phyloP scores from a whole-genome alignment of 2,329 filamentous ascomycete species.

The Neoarthrinium moseri region DNA sequence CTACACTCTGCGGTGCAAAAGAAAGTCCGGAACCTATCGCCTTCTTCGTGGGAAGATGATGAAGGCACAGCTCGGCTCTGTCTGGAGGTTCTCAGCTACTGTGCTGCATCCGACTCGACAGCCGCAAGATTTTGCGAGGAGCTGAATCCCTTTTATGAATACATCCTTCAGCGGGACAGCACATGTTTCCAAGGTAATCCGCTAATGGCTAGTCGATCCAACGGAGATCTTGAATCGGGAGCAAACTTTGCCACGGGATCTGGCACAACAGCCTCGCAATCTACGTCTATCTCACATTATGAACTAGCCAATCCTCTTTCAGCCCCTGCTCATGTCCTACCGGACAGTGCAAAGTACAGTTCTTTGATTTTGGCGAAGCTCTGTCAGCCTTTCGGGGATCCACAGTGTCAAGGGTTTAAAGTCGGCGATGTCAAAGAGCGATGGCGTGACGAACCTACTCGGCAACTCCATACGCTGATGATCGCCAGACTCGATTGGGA shows the following conservation, averaged over 20 bases:
- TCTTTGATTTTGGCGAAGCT: conserved; percentile 4
- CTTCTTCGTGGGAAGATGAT: conserved; percentile 22
- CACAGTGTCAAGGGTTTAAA: neutral
- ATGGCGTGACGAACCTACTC: conserved; percentile 6
- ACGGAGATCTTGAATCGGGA: too few species aligned
- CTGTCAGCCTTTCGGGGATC: conserved; percentile 11
- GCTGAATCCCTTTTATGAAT: neutral
- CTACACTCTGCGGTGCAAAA: conserved; percentile 29
- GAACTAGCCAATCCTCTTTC: conserved; percentile 2
- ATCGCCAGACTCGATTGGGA: conserved; percentile 11
- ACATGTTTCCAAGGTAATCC: neutral
- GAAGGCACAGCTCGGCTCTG: conserved; percentile 23
- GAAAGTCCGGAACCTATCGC: conserved; percentile 23
- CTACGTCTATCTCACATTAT: neutral
- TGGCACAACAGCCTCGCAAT: too few species aligned
- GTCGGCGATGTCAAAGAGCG: conserved; percentile 4
- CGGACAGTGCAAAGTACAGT: neutral
- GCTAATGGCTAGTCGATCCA: too few species aligned
- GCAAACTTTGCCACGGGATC: too few species aligned
- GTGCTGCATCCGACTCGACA: conserved; percentile 7
- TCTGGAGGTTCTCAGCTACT: conserved; percentile 15
- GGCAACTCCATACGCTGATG: conserved; percentile 3
- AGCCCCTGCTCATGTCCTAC: neutral
- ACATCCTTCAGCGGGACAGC: neutral
- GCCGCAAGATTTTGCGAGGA: neutral